These are phyloP conservation scores for Apiospora saccharicola DNA, from an alignment of 2,329 filamentous ascomycete genomes.

Conservation along the genomic window DNA sequence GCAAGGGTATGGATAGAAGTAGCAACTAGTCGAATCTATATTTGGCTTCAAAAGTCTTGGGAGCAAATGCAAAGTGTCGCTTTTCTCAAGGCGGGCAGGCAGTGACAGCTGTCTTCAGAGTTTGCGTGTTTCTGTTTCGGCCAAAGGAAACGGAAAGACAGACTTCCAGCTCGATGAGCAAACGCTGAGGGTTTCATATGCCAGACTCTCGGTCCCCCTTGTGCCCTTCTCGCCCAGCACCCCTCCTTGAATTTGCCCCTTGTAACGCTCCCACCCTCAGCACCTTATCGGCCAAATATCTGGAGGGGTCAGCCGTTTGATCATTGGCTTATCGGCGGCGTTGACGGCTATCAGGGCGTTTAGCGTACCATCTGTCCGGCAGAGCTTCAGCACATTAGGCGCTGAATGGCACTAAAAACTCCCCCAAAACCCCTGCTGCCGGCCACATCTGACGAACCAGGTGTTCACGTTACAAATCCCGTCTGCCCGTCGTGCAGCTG, in stretches of 20 bases:
- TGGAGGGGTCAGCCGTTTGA: conserved; percentile 9
- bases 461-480: conserved; percentile 17
- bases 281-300: not conserved
- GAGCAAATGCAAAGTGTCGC: conserved; percentile 9
- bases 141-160: not conserved
- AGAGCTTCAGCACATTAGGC: conserved; percentile 7
- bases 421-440: not conserved
- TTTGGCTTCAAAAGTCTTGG: conserved; percentile 18
- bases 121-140: conserved; percentile 19
- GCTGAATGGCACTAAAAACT: not conserved
- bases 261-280: conserved; percentile 18
- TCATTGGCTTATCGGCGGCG: not conserved
- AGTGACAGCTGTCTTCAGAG: conserved; percentile 7
- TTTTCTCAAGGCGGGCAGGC: not conserved
- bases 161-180: conserved; percentile 4
- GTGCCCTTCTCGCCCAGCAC: not conserved
- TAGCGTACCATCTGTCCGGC: conserved; percentile 16
- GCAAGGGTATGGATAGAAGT: conserved; percentile 18
- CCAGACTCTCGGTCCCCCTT: conserved; percentile 7
- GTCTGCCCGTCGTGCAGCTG: conserved; percentile 9
- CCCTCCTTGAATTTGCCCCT: conserved; percentile 12
- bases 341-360: conserved; percentile 5
- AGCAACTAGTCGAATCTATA: conserved; percentile 22
- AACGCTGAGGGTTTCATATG: conserved; percentile 25
- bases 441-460: conserved; percentile 11